A percentile compares a stretch with the other conserved stretches of the same genome.
phyloP scores from a whole-genome alignment of 2,329 filamentous ascomycete species.

The Talaromyces sp. region DNA sequence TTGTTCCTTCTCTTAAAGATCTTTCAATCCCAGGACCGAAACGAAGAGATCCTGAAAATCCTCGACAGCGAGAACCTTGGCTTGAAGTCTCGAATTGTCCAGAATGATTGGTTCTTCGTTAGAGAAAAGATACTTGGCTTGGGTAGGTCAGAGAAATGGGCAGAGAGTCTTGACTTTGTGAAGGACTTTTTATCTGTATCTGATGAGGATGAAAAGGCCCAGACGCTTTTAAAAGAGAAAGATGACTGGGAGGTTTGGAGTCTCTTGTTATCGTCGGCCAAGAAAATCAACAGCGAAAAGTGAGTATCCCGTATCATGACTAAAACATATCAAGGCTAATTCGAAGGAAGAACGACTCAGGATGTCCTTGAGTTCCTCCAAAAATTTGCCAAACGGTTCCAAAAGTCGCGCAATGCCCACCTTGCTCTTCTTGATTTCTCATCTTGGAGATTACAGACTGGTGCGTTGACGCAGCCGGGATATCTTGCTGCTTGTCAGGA shows the following conservation, averaged over 20 bases:
- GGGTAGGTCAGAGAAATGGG: conserved; percentile 33
- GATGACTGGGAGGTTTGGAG: conserved; percentile 44
- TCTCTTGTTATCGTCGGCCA: conserved; percentile 31
- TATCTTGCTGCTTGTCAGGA: conserved; percentile 31
- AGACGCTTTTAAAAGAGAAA: conserved; percentile 27
- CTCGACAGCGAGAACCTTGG: conserved; percentile 38
- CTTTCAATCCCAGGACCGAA: conserved; percentile 35
- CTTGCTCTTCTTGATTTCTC: conserved; percentile 31
- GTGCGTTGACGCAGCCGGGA: conserved; percentile 21
- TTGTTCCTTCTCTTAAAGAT: conserved; percentile 40
- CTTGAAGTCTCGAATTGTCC: conserved; percentile 35
- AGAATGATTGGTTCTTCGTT: conserved; percentile 39
- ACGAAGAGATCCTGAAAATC: conserved; percentile 36
- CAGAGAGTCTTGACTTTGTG: conserved; percentile 31
- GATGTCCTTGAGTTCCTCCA: conserved; percentile 29
- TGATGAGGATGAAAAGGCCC: conserved; percentile 20
- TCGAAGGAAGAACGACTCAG: conserved; percentile 21
- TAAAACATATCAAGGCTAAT: not conserved
- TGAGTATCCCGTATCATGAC: conserved; percentile 19
- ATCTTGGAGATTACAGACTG: conserved; percentile 20
- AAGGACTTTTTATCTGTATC: conserved; percentile 31
- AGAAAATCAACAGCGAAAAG: conserved; percentile 26
- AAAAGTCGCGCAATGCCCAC: conserved; percentile 38
- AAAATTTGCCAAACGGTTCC: conserved; percentile 25
- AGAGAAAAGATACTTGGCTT: conserved; percentile 32